Evolutionary conservation across 495 filamentous ascomycete species (phyloP).

Genomic region (Penicillium taxi): DNA sequence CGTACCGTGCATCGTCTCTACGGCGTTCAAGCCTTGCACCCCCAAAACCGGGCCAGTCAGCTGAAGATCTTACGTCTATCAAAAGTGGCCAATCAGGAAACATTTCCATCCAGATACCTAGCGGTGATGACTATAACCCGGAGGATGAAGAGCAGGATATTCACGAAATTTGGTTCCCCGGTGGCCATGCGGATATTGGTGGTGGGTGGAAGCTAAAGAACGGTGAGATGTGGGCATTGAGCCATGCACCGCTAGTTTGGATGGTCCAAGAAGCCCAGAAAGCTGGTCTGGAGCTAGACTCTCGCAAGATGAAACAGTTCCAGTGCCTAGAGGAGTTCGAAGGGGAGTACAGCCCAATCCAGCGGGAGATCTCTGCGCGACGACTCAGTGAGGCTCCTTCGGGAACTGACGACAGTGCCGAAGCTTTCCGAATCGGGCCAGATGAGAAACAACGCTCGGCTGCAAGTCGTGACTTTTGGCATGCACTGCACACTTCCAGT

Average conservation of each 20-base stretch:
- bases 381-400: conserved; percentile 15
- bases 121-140: conserved; percentile 48
- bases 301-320: conserved; percentile 57
- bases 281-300: conserved; percentile 65
- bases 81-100: conserved; percentile 30
- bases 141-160: conserved; percentile 65
- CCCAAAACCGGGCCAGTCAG: conserved; percentile 19
- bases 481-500: conserved; percentile 49
- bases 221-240: conserved; percentile 52
- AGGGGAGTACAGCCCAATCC: conserved; percentile 38
- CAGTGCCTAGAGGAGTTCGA: conserved; percentile 50
- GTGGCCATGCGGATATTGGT: conserved; percentile 75
- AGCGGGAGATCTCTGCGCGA: conserved; percentile 31
- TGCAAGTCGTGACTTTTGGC: conserved; percentile 41
- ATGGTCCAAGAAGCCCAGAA: conserved; percentile 74
- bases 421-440: conserved; percentile 14
- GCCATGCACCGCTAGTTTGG: conserved; percentile 71
- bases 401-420: conserved; percentile 9
- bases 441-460: conserved; percentile 23
- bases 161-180: conserved; percentile 78
- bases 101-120: conserved; percentile 31
- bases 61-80: conserved; percentile 31
- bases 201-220: conserved; percentile 66
- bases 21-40: conserved; percentile 23
- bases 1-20: conserved; percentile 40